phyloP scores from a whole-genome alignment of 2,329 filamentous ascomycete genomes.

The Bipolaris cookei region DNA sequence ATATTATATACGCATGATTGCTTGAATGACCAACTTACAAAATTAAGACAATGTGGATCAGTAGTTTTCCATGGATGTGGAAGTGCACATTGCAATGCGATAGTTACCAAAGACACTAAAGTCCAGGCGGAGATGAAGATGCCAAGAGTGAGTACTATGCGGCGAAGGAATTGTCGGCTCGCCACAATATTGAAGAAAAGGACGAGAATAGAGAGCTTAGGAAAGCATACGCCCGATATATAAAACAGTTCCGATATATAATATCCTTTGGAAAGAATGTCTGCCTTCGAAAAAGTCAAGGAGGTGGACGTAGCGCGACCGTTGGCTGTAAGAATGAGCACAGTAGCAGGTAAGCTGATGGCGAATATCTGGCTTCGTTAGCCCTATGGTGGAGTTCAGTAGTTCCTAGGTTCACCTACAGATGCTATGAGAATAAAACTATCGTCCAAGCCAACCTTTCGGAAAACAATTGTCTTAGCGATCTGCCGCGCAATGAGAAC shows the following conservation, averaged over 20 bases:
- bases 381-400: background rate
- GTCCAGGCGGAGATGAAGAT: slow-evolving; percentile 39
- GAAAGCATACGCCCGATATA: slow-evolving; percentile 36
- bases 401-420: slow-evolving; percentile 21
- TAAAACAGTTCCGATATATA: slow-evolving; percentile 47
- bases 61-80: slow-evolving; percentile 40
- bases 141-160: slow-evolving; percentile 27
- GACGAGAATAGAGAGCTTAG: slow-evolving; percentile 40
- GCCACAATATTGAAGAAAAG: slow-evolving; percentile 36
- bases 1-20: background rate
- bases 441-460: slow-evolving; percentile 38
- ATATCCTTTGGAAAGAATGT: slow-evolving; percentile 38
- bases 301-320: slow-evolving; percentile 28
- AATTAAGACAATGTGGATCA: slow-evolving; percentile 38
- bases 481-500: slow-evolving; percentile 35
- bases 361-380: slow-evolving; percentile 33
- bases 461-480: slow-evolving; percentile 35
- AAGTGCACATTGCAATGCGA: slow-evolving; percentile 42
- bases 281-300: slow-evolving; percentile 27
- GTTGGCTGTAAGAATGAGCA: slow-evolving; percentile 33
- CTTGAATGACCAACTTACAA: slow-evolving; percentile 24
- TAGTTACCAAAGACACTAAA: slow-evolving; percentile 30
- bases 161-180: slow-evolving; percentile 27
- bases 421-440: slow-evolving; percentile 39
- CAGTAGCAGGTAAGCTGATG: slow-evolving; percentile 36